phyloP scores from a whole-genome alignment of 345 rosid genomes.

The Aurinia saxatilis region DNA sequence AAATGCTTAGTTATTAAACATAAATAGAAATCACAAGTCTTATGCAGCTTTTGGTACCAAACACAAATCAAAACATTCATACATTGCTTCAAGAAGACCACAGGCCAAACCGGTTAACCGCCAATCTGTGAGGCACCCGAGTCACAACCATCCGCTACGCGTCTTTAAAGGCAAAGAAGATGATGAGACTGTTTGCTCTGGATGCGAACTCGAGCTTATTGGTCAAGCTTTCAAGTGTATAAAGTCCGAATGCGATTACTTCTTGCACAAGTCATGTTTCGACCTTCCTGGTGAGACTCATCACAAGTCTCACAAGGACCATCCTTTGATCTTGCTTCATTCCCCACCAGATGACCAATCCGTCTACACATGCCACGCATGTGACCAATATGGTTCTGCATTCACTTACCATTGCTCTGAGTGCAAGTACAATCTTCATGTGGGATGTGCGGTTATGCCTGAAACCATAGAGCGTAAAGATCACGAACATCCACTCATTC shows the following conservation, averaged over 20 bases:
- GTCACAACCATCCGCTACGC: slow-evolving; percentile 8
- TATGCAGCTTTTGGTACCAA: no score
- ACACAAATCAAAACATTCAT: no score
- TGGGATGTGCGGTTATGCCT: neutral
- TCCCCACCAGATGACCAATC: neutral
- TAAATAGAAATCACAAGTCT: neutral
- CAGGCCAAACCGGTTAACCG: neutral
- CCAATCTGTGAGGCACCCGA: neutral
- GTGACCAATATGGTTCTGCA: neutral
- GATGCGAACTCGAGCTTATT: neutral
- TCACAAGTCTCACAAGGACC: slow-evolving; percentile 4
- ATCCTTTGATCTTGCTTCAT: neutral
- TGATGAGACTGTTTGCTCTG: neutral
- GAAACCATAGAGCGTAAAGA: neutral
- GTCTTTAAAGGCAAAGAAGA: neutral
- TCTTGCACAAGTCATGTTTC: slow-evolving; percentile 9
- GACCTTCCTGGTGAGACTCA: neutral
- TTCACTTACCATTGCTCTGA: neutral
- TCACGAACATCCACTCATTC: neutral
- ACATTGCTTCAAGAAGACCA: neutral
- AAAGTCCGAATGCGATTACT: neutral
- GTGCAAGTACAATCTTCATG: neutral
- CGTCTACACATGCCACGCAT: neutral
- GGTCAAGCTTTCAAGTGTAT: slow-evolving; percentile 7
- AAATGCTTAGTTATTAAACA: neutral